Evolutionary conservation across 2,329 filamentous ascomycete genomes (phyloP).

Genomic region (Penicillium rolfsii): DNA sequence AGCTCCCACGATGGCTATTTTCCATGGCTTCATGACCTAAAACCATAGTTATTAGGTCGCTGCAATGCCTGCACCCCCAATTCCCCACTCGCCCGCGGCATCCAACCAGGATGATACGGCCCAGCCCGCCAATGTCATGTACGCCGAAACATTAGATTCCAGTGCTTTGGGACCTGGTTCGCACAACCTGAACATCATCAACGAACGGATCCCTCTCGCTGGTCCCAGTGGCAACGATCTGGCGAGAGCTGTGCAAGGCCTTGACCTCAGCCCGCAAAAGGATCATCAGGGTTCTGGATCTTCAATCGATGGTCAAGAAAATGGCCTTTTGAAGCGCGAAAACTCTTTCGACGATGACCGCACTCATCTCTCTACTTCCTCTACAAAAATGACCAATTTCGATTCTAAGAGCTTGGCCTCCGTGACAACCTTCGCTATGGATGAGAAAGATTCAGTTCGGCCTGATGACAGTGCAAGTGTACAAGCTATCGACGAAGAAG

Average conservation of each 20-base stretch:
- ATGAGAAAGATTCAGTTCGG: conserved; percentile 92
- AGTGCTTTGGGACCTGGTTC: conserved; percentile 24
- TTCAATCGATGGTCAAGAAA: conserved; percentile 34
- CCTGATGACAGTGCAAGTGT: conserved; percentile 96
- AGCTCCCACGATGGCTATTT: conserved; percentile 23
- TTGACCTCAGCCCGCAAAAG: conserved; percentile 37
- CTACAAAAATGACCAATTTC: conserved; percentile 83
- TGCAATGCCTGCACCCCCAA: conserved; percentile 45
- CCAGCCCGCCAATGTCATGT: conserved; percentile 25
- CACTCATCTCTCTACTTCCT: conserved; percentile 59
- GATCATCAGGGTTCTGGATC: conserved; percentile 32
- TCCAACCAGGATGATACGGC: conserved; percentile 33
- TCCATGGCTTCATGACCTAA: conserved; percentile 22
- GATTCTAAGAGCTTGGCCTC: conserved; percentile 95
- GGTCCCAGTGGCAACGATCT: conserved; percentile 38
- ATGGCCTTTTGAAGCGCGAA: conserved; percentile 40
- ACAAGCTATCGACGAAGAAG: conserved; percentile 87
- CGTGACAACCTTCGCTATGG: conserved; percentile 90
- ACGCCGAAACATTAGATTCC: conserved; percentile 26
- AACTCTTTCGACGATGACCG: conserved; percentile 51
- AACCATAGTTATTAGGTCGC: conserved; percentile 40
- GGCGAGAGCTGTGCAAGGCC: conserved; percentile 38
- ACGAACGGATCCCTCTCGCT: conserved; percentile 21
- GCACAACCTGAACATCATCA: conserved; percentile 23
- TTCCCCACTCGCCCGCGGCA: conserved; percentile 30